Base-by-base conservation (phyloP, 2,329 filamentous ascomycete species). In the Hymenoscyphus scutula region DNA sequence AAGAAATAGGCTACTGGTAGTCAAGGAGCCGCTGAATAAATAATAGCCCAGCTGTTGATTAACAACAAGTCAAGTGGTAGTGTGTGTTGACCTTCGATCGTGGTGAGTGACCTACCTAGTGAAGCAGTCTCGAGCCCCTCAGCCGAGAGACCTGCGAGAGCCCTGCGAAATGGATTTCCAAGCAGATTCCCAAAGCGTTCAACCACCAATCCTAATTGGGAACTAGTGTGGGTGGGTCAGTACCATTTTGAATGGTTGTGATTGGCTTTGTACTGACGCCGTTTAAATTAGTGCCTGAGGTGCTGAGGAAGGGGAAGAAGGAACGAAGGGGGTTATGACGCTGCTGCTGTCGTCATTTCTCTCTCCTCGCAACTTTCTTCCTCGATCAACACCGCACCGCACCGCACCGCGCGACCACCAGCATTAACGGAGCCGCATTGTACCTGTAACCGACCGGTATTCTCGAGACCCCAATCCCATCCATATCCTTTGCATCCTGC, bases 381-480 rank as follows among this genome's bases (percentile, higher is more conserved):
- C 41, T 48, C 41, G 41, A 48, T 48, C 41, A 45, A 10, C n/a
- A n/a, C n/a, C n/a, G n/a, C n/a, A n/a, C n/a, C n/a, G n/a, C n/a
- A n/a, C n/a, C n/a, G n/a, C 41, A 10, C 32, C 11, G 15, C 41
- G 19, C n/a, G 41, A 19, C 19, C 41, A 48, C n/a, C 41, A 48
- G 41, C 41, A 48, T 23, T 23, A 19, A 48, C 15, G 19, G 41
- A 48, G 41, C 41, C 41, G 41, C 41, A 48, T 23, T 19, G 41
- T 23, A 48, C n/a, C 41, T 48, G 41, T 48, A 48, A n/a, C n/a
- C n/a, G n/a, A 48, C 41, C n/a, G 41, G 41, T 48, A 19, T 48
- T 23, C n/a, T 25, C 41, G 23, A 23, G 7, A 23, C 19, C 15
- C 41, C 41, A 19, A 48, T 48, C 41, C 41, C 41, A 48, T 25